Percentiles rank a stretch among this genome's conserved stretches.
These are phyloP conservation scores for Leccinum ochraceum DNA, from an alignment of 768 basidiomycete genomes.

Conservation along the genomic window DNA sequence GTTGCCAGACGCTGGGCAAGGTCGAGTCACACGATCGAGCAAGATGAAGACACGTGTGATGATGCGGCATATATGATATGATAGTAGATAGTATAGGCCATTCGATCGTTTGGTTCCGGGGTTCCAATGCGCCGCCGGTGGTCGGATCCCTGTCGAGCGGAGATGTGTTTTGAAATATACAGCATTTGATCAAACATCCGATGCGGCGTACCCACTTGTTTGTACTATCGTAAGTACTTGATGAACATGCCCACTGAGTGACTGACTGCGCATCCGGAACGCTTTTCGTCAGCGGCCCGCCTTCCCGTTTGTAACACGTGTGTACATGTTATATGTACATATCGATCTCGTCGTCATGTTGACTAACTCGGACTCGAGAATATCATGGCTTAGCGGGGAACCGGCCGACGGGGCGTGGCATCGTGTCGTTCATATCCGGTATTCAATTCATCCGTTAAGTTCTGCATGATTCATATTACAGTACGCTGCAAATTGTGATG, in stretches of 20 bases:
- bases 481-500: neutral
- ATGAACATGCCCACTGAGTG: too few relatives aligned
- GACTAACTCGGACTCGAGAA: neutral
- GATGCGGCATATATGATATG: too few relatives aligned
- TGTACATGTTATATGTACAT: neutral
- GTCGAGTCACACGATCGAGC: neutral
- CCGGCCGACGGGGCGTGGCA: neutral
- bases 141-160: neutral
- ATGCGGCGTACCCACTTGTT: neutral
- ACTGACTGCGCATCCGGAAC: neutral
- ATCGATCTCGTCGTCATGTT: neutral
- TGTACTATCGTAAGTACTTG: neutral
- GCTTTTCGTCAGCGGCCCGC: neutral
- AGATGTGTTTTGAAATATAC: neutral
- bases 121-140: neutral
- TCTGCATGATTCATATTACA: neutral
- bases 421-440: neutral
- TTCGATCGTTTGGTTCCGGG: neutral
- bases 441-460: neutral
- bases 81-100: too few relatives aligned
- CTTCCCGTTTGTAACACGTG: neutral
- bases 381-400: neutral
- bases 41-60: neutral
- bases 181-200: neutral
- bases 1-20: neutral